These are phyloP conservation scores for Cytospora leucostoma DNA, from an alignment of 2,329 filamentous ascomycete genomes.

Conservation along the genomic window DNA sequence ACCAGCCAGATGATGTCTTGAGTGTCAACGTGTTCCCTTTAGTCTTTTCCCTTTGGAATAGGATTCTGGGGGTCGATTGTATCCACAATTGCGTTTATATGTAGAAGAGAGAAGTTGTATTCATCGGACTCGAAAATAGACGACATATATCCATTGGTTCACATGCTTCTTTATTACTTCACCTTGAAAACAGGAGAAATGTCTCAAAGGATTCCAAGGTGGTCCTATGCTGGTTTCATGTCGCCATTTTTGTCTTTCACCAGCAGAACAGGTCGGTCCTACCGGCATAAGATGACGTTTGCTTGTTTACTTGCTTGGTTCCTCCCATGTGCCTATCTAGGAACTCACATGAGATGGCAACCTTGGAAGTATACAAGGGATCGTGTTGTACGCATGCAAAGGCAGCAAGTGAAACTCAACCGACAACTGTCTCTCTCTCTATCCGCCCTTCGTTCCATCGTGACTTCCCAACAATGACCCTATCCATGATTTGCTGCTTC, in stretches of 20 bases:
- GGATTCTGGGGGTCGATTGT: background rate
- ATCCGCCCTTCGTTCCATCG: too few relatives aligned
- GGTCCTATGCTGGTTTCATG: background rate
- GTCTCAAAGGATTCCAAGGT: background rate
- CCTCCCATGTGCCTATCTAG: background rate
- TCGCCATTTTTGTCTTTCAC: background rate
- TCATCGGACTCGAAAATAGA: background rate
- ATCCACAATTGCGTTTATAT: background rate
- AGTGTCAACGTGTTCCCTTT: background rate
- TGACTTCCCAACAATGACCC: too few relatives aligned
- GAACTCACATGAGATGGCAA: background rate
- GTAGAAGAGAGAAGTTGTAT: background rate
- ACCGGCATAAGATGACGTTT: background rate
- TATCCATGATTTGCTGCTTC: too few relatives aligned
- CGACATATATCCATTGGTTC: background rate
- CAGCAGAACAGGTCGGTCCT: background rate
- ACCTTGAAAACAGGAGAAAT: background rate
- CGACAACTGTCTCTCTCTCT: too few relatives aligned
- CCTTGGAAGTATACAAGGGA: background rate
- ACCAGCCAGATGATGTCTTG: background rate
- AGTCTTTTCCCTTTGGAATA: background rate
- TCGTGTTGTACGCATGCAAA: background rate
- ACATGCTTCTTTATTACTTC: background rate
- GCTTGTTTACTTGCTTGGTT: too few relatives aligned
- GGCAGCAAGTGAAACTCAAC: background rate